These are phyloP conservation scores for Chaetomium strumarium DNA, from an alignment of 2,329 filamentous ascomycete species.

Conservation along the genomic window DNA sequence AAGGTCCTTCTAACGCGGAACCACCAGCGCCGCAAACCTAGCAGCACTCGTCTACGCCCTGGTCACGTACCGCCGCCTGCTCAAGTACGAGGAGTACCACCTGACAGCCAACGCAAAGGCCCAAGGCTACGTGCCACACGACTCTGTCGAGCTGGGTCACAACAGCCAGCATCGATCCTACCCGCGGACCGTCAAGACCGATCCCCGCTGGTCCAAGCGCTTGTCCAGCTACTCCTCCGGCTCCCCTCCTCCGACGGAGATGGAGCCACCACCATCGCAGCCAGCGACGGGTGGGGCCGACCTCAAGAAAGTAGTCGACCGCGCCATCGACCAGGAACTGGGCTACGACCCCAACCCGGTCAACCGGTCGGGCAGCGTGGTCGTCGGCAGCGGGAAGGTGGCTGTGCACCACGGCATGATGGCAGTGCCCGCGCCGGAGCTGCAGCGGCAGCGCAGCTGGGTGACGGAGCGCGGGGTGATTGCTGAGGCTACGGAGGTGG, in stretches of 20 bases:
- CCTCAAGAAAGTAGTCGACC: conserved; percentile 27
- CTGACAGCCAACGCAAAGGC: conserved; percentile 43
- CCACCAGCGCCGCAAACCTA: conserved; percentile 37
- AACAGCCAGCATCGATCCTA: neutral
- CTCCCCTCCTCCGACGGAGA: conserved; percentile 2
- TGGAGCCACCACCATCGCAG: conserved; percentile 25
- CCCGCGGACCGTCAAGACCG: neutral
- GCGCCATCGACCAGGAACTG: conserved; percentile 31
- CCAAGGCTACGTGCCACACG: neutral
- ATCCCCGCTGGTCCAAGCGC: neutral
- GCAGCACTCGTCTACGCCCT: conserved; percentile 42
- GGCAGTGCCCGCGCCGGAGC: conserved; percentile 3
- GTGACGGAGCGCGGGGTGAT: conserved; percentile 15
- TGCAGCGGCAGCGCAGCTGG: conserved; percentile 23
- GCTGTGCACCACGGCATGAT: conserved; percentile 4
- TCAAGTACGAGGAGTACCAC: conserved; percentile 45
- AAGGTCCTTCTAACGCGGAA: conserved; percentile 1
- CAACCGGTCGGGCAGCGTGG: conserved; percentile 19
- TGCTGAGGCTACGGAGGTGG: conserved; percentile 13
- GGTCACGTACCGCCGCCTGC: conserved; percentile 41
- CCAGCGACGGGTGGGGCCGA: conserved; percentile 16
- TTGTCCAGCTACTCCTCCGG: neutral
- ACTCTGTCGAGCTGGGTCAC: conserved; percentile 7
- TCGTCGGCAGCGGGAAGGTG: conserved; percentile 18
- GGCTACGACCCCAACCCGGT: conserved; percentile 25